Evolutionary conservation across 768 basidiomycete genomes (phyloP), one percentile per base, ranked within the genome.

Genomic region (Collybia sordida): DNA sequence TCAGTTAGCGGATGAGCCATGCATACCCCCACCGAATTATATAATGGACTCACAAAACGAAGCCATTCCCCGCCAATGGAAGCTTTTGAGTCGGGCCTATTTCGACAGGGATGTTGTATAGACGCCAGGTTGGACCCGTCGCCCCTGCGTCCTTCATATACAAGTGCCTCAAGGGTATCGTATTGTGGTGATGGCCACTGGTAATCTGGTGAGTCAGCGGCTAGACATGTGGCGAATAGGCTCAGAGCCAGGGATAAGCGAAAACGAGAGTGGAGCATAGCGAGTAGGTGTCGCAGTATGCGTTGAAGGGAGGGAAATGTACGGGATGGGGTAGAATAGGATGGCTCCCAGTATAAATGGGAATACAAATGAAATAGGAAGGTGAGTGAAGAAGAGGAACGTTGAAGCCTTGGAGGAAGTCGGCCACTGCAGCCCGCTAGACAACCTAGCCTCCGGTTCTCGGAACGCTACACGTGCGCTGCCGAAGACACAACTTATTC

Each of bases 11-110:
- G 8, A 15, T 23, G 18, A 42, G 12, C 14, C 25, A 14, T 42
- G 27, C 42, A 21, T 31, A 28, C 25, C 14, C 31, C 3, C 9
- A 18, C 22, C 3, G 47, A 25, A 44, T 14, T 7, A 45, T 6
- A 22, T 31, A 22, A 12, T 37, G 3, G 22, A 51, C 70, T 14
- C 43, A 73, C 73, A 40, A 73, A 63, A 11, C 72, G 70, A 18
- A 73, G 51, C 73, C 72, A 73, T 57, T 72, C 67, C 9, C 72
- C 73, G 19, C 67, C 63, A 40, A 72, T 65, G 4, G 68, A 70
- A 17, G 69, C 61, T 28, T 62, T 59, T 24, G 62, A 66, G 17
- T 56, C 56, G 25, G 54, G 53, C 35, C 66, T 62, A 25, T 56
- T 58, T 43, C 55, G 63, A 45, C 64, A 69, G 4, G 63, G 65